Percentiles rank a stretch among this genome's conserved stretches.
Evolutionary conservation across 176 grass and related monocot species (phyloP).

Genomic region (Musa acuminata): DNA sequence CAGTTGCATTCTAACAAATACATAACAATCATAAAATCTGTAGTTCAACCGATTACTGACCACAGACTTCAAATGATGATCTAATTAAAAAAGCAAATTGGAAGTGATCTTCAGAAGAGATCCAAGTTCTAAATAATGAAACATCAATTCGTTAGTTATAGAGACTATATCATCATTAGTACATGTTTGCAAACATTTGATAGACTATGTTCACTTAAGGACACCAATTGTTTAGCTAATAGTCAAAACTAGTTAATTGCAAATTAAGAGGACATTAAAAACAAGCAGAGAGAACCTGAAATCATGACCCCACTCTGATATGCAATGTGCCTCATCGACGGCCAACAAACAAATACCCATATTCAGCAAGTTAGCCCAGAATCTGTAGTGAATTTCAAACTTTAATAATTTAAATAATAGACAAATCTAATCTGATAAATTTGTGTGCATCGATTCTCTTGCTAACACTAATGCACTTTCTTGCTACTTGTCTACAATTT

Average conservation of each 20-base stretch:
- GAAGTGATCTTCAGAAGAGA: too few species aligned
- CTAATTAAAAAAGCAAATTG: too few species aligned
- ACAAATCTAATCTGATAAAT: not conserved
- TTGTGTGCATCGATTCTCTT: too few species aligned
- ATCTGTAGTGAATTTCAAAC: constrained; percentile 30
- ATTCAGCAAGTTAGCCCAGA: constrained; percentile 77
- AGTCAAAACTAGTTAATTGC: not conserved
- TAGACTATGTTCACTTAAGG: not conserved
- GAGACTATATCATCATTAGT: not conserved
- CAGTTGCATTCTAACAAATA: not conserved
- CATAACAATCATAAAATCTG: not conserved
- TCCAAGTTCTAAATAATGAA: not conserved
- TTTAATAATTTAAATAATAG: not conserved
- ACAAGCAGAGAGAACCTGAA: constrained; percentile 55
- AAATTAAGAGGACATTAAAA: not conserved
- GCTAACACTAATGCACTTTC: too few species aligned
- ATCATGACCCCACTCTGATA: constrained; percentile 99
- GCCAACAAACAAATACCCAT: constrained; percentile 72
- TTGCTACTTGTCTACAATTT: too few species aligned
- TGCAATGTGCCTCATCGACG: constrained; percentile 92
- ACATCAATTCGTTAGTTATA: not conserved
- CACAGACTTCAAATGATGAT: not conserved
- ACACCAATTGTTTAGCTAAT: not conserved
- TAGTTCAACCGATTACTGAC: not conserved
- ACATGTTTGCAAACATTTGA: not conserved